Percentiles rank a stretch among this genome's conserved stretches.
Conservation (phyloP, 768 basidiomycete species). For the Russula brevipes region DNA sequence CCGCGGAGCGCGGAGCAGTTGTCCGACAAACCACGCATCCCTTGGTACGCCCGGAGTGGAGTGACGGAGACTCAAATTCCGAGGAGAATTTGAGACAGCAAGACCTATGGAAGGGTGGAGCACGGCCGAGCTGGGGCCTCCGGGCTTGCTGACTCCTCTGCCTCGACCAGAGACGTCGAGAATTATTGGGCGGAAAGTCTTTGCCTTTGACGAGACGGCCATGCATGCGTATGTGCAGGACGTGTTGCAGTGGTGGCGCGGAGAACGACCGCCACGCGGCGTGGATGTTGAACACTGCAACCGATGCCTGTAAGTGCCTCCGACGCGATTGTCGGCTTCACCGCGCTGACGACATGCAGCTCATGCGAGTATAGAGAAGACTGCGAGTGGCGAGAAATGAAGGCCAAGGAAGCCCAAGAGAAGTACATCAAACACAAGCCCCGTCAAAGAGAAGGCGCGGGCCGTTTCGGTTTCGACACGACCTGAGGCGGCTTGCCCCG, state of each 20-base stretch:
- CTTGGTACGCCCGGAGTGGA: constrained; percentile 33
- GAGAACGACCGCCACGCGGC: constrained; percentile 61
- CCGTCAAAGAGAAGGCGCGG: neutral
- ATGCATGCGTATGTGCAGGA: constrained; percentile 51
- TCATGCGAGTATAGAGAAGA: constrained; percentile 40
- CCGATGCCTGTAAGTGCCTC: constrained; percentile 59
- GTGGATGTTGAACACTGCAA: constrained; percentile 54
- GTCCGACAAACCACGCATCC: constrained; percentile 28
- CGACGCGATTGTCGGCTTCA: neutral
- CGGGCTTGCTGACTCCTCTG: neutral
- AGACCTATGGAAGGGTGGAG: neutral
- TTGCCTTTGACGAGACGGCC: constrained; percentile 47
- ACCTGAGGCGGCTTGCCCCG: neutral
- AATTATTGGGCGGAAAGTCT: constrained; percentile 63
- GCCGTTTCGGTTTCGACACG: neutral
- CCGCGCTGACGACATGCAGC: constrained; percentile 18
- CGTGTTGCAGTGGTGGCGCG: constrained; percentile 72
- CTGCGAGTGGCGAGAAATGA: constrained; percentile 40
- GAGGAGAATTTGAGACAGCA: neutral
- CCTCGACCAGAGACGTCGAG: constrained; percentile 24
- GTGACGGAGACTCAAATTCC: constrained; percentile 19
- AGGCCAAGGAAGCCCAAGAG: constrained; percentile 27
- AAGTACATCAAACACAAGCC: neutral
- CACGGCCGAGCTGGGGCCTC: neutral
- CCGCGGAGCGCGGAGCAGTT: constrained; percentile 9